Conservation (phyloP, 2,329 filamentous ascomycete species). For the Ophiostoma australiae region DNA sequence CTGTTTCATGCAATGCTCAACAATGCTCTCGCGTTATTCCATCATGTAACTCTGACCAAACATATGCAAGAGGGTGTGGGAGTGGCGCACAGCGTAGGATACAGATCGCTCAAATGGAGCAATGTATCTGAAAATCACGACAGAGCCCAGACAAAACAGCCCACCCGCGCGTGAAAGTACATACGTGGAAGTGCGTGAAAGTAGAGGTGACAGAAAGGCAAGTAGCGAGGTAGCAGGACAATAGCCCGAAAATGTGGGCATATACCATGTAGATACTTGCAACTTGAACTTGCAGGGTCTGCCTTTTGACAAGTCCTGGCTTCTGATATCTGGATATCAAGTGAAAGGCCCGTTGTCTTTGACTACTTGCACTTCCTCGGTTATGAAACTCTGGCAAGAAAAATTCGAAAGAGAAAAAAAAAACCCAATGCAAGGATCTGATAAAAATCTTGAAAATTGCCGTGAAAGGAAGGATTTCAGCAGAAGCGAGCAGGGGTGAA, state of each 20-base stretch:
- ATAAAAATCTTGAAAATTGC: slow-evolving; percentile 10
- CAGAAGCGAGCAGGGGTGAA: slow-evolving; percentile 2
- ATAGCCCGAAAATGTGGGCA: slow-evolving; percentile 10
- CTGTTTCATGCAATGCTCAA: background rate
- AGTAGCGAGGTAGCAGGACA: slow-evolving; percentile 6
- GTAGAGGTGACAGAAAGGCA: background rate
- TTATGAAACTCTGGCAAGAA: background rate
- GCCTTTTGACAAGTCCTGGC: too few species aligned
- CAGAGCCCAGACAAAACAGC: slow-evolving; percentile 11
- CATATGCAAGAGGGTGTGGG: slow-evolving; percentile 1
- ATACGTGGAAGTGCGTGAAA: background rate
- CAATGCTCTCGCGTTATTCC: slow-evolving; percentile 14
- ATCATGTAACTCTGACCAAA: slow-evolving; percentile 15
- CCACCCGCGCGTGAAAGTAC: background rate
- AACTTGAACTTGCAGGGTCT: background rate
- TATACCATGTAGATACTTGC: background rate
- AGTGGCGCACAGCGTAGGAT: background rate
- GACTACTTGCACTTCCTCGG: background rate
- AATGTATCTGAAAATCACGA: slow-evolving; percentile 12
- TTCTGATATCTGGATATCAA: too few species aligned
- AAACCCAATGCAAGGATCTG: background rate
- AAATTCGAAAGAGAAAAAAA: background rate
- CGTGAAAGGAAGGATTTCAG: background rate
- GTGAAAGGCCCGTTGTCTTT: background rate
- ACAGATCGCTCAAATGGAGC: slow-evolving; percentile 2